phyloP scores from a whole-genome alignment of 2,329 filamentous ascomycete species.

The Pseudogymnoascus sp. region DNA sequence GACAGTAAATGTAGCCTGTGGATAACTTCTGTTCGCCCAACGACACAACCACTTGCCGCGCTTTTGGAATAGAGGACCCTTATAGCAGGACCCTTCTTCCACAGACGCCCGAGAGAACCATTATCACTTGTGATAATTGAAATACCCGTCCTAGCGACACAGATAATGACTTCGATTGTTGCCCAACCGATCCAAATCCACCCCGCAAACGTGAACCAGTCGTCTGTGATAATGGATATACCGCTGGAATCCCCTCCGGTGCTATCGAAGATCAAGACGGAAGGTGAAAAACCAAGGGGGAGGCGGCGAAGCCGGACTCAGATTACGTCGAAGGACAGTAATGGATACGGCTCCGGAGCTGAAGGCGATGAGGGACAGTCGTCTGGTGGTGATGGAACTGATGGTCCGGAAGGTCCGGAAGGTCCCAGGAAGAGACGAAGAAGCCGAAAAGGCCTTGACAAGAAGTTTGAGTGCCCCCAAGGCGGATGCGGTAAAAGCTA shows the following conservation, averaged over 20 bases:
- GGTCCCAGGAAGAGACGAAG: conserved; percentile 48
- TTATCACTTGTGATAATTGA: not conserved
- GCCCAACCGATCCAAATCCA: not conserved
- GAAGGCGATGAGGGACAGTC: conserved; percentile 23
- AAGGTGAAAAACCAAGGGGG: conserved; percentile 24
- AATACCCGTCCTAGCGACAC: not conserved
- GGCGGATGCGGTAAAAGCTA: conserved; percentile 93
- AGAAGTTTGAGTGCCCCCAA: conserved; percentile 75
- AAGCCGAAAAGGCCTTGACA: conserved; percentile 71
- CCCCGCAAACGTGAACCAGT: not conserved
- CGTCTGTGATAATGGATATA: not conserved
- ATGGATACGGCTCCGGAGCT: conserved; percentile 19
- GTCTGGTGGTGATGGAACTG: conserved; percentile 25
- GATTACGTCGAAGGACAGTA: conserved; percentile 19
- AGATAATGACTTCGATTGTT: conserved; percentile 2
- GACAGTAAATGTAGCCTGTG: conserved; percentile 1
- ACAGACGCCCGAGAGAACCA: not conserved
- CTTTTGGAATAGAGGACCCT: not conserved
- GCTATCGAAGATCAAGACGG: conserved; percentile 19
- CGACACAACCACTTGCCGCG: not conserved
- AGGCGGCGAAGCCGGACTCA: conserved; percentile 24
- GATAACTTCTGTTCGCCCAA: not conserved
- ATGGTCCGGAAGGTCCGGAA: not conserved
- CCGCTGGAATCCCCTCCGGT: conserved; percentile 16
- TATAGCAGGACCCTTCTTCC: not conserved